phyloP scores from a whole-genome alignment of 202 grass and related monocot species.

The Panicum hallii region DNA sequence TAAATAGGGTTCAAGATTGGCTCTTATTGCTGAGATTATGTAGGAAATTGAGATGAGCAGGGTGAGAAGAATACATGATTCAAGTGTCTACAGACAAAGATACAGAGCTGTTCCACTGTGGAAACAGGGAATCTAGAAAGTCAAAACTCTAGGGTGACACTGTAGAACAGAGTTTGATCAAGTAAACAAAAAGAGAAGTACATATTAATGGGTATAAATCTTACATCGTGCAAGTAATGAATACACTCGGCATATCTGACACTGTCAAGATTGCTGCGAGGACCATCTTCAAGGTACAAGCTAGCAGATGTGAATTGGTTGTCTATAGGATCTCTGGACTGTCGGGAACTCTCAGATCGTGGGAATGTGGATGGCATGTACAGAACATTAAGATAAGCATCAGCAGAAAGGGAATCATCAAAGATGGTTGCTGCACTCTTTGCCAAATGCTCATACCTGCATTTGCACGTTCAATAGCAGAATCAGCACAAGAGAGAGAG shows the following conservation, averaged over 20 bases:
- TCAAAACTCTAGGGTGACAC: conserved; percentile 25
- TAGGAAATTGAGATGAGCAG: conserved; percentile 18
- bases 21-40: conserved; percentile 10
- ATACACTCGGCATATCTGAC: conserved; percentile 86
- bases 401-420: conserved; percentile 98
- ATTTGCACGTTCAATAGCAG: conserved; percentile 41
- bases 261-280: conserved; percentile 85
- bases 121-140: conserved; percentile 20
- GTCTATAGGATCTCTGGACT: conserved; percentile 59
- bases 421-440: conserved; percentile 88
- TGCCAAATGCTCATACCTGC: conserved; percentile 94
- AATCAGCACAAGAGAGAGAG: conserved; percentile 29
- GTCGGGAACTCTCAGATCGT: conserved; percentile 80
- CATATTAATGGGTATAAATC: conserved; percentile 33
- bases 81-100: conserved; percentile 1
- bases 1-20: conserved; percentile 25
- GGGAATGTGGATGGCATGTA: conserved; percentile 97
- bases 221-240: conserved; percentile 96
- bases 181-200: conserved; percentile 30
- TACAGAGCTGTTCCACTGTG: not conserved
- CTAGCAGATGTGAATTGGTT: conserved; percentile 44
- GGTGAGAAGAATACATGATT: conserved; percentile 15
- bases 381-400: conserved; percentile 94
- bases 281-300: conserved; percentile 78
- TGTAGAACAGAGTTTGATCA: conserved; percentile 24